These are phyloP conservation scores for Penstemon barbatus DNA, from an alignment of 257 asterid species.

Conservation along the genomic window DNA sequence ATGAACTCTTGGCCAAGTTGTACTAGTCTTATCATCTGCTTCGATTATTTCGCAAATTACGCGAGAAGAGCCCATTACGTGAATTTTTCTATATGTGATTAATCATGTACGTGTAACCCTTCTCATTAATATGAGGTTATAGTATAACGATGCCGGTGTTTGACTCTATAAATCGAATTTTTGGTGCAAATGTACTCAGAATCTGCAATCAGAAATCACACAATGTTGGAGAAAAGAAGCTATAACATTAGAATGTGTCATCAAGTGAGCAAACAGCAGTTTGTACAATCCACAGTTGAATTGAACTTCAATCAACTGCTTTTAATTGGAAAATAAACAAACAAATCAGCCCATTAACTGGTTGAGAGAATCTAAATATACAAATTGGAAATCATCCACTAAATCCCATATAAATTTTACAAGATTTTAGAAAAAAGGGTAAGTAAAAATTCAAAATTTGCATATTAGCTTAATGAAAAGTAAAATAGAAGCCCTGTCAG, in stretches of 20 bases:
- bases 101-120: not conserved
- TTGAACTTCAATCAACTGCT: too few species aligned
- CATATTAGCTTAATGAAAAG: not conserved
- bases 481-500: not conserved
- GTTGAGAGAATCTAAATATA: not conserved
- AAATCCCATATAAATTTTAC: not conserved
- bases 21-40: conserved; percentile 40
- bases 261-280: conserved; percentile 10
- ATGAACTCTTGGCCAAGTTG: conserved; percentile 24
- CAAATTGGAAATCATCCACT: not conserved
- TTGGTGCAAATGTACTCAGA: not conserved
- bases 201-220: conserved; percentile 16
- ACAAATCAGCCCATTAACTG: not conserved
- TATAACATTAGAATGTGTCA: not conserved
- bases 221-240: not conserved
- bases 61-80: conserved; percentile 32
- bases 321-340: not conserved
- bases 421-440: not conserved
- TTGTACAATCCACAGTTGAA: not conserved
- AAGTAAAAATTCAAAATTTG: conserved; percentile 2
- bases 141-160: not conserved
- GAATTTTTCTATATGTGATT: not conserved
- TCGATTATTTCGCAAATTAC: conserved; percentile 73
- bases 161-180: not conserved
- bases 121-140: too few species aligned